Evolutionary conservation across 2,329 filamentous ascomycete species (phyloP), one percentile per base, ranked within the genome.

Genomic region (Aureobasidium sp.): DNA sequence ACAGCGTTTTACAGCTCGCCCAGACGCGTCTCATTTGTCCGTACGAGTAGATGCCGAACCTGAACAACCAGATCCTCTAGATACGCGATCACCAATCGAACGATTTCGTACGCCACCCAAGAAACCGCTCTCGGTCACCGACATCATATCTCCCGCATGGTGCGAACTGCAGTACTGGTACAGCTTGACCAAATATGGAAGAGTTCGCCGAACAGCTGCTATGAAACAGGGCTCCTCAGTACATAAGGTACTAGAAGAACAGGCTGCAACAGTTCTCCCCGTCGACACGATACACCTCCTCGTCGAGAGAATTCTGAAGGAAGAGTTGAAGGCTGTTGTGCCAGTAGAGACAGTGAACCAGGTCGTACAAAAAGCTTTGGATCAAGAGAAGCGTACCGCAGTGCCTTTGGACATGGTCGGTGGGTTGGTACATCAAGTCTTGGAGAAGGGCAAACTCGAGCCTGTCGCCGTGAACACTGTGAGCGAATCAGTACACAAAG

Each of bases 91-190:
- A 9, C 92, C 92, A 0, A 76, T 97, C 2, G 82, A 91, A 65
- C 85, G 88, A 37, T 96, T 96, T 69, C 87, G 92, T 41, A 85
- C 85, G 1, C 86, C 83, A 62, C 90, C 90, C 0, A 87, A 82
- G 70, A 93, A 90, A 71, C 85, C 89, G 0, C 81, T 97, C 8
- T 91, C 89, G 0, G 94, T 97, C 1, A 92, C 90, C 2, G 94
- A 99, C 73, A 77, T 97, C 27, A 85, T 92, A 0, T 88, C 90
- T 1, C 92, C 92, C 2, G 87, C 92, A 8, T 99, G 94, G 94
- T 99, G 94, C 73, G 93, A 99, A 74, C 74, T 97, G 63, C 92
- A 97, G 73, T 95, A 96, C 70, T 92, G 86, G 80, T 97, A 95
- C 75, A 90, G 86, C 0, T 81, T 99, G 61, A 89, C 87, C 3